These are phyloP conservation scores for Hamamelis virginiana DNA, from an alignment of 164 flowering plant species.

Conservation along the genomic window DNA sequence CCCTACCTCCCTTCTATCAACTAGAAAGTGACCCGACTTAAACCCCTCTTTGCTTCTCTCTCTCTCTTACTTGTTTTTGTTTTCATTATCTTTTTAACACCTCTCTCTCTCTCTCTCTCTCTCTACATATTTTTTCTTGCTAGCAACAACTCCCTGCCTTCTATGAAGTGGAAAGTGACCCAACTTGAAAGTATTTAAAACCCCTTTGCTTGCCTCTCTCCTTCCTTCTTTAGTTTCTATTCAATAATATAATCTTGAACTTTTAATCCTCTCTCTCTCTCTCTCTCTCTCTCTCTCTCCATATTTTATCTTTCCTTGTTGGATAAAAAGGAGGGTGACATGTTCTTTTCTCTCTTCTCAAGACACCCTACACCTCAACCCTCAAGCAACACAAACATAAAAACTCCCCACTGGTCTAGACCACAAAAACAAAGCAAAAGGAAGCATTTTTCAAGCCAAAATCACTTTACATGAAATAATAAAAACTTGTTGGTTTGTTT, in stretches of 20 bases:
- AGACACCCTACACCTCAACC: slow-evolving; percentile 33
- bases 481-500: not conserved
- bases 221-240: not conserved
- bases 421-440: not conserved
- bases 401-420: not conserved
- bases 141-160: too few species aligned
- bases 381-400: slow-evolving; percentile 27
- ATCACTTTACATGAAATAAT: not conserved
- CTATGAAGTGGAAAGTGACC: too few species aligned
- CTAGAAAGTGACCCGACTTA: slow-evolving; percentile 29
- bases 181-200: too few species aligned
- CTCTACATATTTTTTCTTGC: too few species aligned
- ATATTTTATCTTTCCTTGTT: slow-evolving; percentile 1
- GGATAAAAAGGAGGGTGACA: slow-evolving; percentile 14
- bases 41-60: not conserved
- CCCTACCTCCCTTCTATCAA: slow-evolving; percentile 20
- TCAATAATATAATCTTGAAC: slow-evolving; percentile 1
- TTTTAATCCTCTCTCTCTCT: not conserved
- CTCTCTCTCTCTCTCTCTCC: not conserved
- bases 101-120: too few species aligned
- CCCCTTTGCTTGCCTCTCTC: not conserved
- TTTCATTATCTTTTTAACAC: too few species aligned
- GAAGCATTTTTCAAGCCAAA: slow-evolving; percentile 1
- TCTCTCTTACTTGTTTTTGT: too few species aligned
- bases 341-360: slow-evolving; percentile 48